Base-by-base conservation (phyloP, 31 red algal genomes). In the Endocladia muricata region DNA sequence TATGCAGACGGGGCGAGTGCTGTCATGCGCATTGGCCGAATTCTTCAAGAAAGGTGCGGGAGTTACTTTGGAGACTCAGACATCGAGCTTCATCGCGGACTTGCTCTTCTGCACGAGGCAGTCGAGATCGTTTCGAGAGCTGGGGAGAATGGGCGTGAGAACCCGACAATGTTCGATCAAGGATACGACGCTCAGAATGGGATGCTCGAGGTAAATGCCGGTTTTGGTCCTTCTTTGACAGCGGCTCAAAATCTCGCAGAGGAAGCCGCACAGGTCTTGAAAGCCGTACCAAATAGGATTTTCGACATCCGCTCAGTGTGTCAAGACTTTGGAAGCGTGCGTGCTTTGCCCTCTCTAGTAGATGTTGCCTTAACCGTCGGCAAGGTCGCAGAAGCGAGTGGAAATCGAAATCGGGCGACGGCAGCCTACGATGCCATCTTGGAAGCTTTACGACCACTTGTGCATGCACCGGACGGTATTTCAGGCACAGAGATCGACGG, bases 1-100 rank as follows among this genome's bases (percentile, higher is more conserved):
- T 88, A 81, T 48, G 41, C 59, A 35, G 63, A 76, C 29, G 88
- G 74, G 21, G 69, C 61, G 15, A 43, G 51, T 56, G 94, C 79
- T 1, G 55, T 90, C 23, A 69, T 49, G 29, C 63, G 74, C 21
- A 70, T 96, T 11, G 74, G 82, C 23, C 21, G 85, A 2, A 64
- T 85, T 37, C 70, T 96, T 32, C 57, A 68, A 22, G 78, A 86
- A 39, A 75, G 89, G 4, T 96, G 94, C 37, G 77, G 76, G 23
- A 79, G 64, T 31, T 96, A 80, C 60, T 96, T 96, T 52, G 77
- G 77, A 23, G 84, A 88, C 42, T 68, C 73, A 1, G 87, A 96
- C 63, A 66, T 88, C 21, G 72, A 85, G 28, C 41, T 90, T 9
- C 88, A 91, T 39, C 87, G 93, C 25, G 93, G 80, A 9, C 61